Base-by-base conservation (phyloP, 2,329 filamentous ascomycete species). In the Apiospora malaysiana region DNA sequence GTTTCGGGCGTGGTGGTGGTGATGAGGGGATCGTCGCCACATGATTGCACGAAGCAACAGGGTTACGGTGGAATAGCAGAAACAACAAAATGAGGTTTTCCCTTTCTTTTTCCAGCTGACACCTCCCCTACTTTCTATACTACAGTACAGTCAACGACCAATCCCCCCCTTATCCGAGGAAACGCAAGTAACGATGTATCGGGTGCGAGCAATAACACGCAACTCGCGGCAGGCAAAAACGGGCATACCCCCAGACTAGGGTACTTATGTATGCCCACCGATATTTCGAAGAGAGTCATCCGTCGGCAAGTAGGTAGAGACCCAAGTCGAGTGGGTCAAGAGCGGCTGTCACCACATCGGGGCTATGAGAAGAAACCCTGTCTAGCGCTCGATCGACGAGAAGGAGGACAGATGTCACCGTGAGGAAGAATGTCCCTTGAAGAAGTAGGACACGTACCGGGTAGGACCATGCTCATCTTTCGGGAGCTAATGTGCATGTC, bases 381-480 rank as follows among this genome's bases (percentile, higher is more conserved):
- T 63, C 56, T 63, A 40, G 32, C 18, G 56, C 21, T 23, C 18
- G 45, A 40, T 18, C 32, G 42, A 45, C 23, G 9, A 32, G 21
- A 21, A 32, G 23, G 49, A 27, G 25, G 16, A 56, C 12, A 32
- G 27, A 40, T 63, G 56, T 14, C 32, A 40, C 56, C 32, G 32
- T 14, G 3, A n/a, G 32, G 56, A 63, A 8, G 49, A 56, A 59
- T 18, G 27, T 14, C 56, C 56, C 32, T 63, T 63, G 56, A 63
- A 59, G 27, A 59, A 23, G 42, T 16, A 59, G 51, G 27, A 63
- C 27, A 63, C n/a, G 56, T 40, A 63, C 56, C 56, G 32, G 56
- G 56, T 23, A 6, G n/a, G 2, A 16, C 49, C 10, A 59, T 32
- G 51, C 32, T 37, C 16, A 23, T 40, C 56, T 63, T 63, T 40